These are phyloP conservation scores for Holtermannia corniformis DNA, from an alignment of 768 basidiomycete species.

Conservation along the genomic window DNA sequence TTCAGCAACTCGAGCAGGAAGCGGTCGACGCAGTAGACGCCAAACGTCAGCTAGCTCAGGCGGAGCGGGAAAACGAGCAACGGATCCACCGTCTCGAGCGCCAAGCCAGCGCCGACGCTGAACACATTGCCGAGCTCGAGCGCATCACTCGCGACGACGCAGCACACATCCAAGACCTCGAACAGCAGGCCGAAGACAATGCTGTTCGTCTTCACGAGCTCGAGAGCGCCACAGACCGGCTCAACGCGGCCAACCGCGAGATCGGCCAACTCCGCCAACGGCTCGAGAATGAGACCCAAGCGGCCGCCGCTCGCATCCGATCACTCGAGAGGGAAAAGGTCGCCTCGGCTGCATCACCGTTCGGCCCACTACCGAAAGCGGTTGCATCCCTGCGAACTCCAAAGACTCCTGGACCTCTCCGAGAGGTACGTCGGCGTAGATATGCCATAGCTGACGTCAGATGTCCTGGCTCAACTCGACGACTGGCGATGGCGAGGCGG, in stretches of 20 bases:
- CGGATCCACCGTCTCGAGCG: conserved; percentile 16
- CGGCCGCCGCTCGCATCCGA: conserved; percentile 21
- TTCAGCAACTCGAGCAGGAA: conserved; percentile 13
- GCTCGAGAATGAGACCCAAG: neutral
- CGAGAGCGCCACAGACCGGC: no score
- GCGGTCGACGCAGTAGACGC: conserved; percentile 6
- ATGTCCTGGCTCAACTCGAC: conserved; percentile 35
- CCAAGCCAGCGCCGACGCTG: conserved; percentile 12
- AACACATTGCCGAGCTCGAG: conserved; percentile 5
- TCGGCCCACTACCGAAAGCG: conserved; percentile 18
- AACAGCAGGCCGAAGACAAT: conserved; percentile 10
- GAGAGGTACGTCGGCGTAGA: conserved; percentile 20
- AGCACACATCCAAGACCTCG: neutral
- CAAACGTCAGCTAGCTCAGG: no score
- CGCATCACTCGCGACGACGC: neutral
- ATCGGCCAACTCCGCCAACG: conserved; percentile 30
- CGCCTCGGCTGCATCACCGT: conserved; percentile 21
- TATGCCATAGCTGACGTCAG: conserved; percentile 12
- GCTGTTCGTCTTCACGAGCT: no score
- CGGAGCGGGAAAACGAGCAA: conserved; percentile 22
- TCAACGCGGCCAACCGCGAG: conserved; percentile 32
- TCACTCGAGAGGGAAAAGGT: conserved; percentile 32
- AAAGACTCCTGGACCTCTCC: conserved; percentile 30
- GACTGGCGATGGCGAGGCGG: conserved; percentile 26
- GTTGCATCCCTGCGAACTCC: conserved; percentile 26